Conservation (phyloP, 345 rosid genomes). For the Pugionium dolabratum region DNA sequence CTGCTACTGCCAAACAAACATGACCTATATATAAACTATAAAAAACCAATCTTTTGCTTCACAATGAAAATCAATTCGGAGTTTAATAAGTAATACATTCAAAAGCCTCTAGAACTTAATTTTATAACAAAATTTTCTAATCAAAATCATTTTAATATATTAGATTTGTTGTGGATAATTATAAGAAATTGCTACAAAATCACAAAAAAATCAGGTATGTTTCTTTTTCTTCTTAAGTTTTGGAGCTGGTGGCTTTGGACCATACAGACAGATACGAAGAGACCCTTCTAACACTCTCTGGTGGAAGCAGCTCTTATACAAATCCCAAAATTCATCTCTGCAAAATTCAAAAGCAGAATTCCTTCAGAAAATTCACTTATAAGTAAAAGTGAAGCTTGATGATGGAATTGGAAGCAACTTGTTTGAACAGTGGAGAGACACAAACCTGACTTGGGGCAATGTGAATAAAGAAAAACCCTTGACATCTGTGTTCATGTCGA, state of each 20-base stretch:
- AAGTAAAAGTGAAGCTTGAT: background rate
- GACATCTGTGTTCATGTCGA: constrained; percentile 66
- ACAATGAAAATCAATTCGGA: too few relatives aligned
- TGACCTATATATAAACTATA: too few relatives aligned
- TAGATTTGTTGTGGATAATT: too few relatives aligned
- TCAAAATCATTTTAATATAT: too few relatives aligned
- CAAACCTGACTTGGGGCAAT: constrained; percentile 90
- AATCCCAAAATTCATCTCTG: constrained; percentile 21
- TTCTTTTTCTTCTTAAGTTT: constrained; percentile 44
- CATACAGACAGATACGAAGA: constrained; percentile 68
- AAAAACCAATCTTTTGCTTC: too few relatives aligned
- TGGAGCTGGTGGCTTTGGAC: constrained; percentile 49
- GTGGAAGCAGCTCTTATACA: constrained; percentile 67
- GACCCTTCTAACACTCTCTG: constrained; percentile 52
- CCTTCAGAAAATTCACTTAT: background rate
- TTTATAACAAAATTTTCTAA: too few relatives aligned
- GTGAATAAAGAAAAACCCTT: constrained; percentile 85
- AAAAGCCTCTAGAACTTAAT: too few relatives aligned
- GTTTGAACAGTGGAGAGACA: background rate
- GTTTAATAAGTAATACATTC: too few relatives aligned
- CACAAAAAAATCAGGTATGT: too few relatives aligned
- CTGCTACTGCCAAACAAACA: too few relatives aligned
- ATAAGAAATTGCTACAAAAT: too few relatives aligned
- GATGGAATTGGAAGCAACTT: background rate
- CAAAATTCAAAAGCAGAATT: too few relatives aligned